Conservation (phyloP, 2,329 filamentous ascomycete genomes). For the Neofusicoccum cordaticola region DNA sequence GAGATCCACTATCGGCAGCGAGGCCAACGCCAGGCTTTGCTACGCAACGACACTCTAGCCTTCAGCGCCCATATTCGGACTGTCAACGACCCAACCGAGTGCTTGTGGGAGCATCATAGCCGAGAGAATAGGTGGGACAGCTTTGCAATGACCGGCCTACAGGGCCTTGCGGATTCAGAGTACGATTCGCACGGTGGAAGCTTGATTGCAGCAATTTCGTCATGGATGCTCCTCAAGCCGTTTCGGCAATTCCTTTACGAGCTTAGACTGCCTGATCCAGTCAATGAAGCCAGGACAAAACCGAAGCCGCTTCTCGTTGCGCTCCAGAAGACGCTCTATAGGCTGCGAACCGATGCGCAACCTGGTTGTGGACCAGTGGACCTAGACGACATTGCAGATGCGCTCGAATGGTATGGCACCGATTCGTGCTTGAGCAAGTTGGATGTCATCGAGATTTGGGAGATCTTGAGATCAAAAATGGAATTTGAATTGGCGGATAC, state of each 20-base stretch:
- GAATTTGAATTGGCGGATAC: conserved; percentile 53
- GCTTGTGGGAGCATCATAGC: conserved; percentile 59
- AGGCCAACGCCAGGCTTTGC: conserved; percentile 56
- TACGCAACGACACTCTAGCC: conserved; percentile 59
- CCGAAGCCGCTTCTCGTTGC: conserved; percentile 52
- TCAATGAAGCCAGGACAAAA: conserved; percentile 43
- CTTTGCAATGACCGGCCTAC: conserved; percentile 56
- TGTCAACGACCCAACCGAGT: conserved; percentile 58
- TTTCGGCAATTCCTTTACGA: conserved; percentile 56
- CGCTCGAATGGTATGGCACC: conserved; percentile 42
- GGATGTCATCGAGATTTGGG: conserved; percentile 57
- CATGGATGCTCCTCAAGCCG: conserved; percentile 59
- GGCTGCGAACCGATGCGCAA: conserved; percentile 44
- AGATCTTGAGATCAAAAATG: conserved; percentile 50
- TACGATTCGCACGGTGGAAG: conserved; percentile 33
- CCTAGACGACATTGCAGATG: conserved; percentile 35
- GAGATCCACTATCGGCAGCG: conserved; percentile 57
- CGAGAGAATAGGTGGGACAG: conserved; percentile 57
- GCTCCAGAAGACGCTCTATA: conserved; percentile 52
- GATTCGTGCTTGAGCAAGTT: conserved; percentile 38
- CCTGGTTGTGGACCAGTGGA: conserved; percentile 33
- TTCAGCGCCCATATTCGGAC: conserved; percentile 62
- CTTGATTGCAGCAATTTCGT: conserved; percentile 54
- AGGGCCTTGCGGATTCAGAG: conserved; percentile 27
- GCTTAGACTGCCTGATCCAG: conserved; percentile 46